Conservation (phyloP, 108 stramenopile genomes). For the Conticribra guillardii region DNA sequence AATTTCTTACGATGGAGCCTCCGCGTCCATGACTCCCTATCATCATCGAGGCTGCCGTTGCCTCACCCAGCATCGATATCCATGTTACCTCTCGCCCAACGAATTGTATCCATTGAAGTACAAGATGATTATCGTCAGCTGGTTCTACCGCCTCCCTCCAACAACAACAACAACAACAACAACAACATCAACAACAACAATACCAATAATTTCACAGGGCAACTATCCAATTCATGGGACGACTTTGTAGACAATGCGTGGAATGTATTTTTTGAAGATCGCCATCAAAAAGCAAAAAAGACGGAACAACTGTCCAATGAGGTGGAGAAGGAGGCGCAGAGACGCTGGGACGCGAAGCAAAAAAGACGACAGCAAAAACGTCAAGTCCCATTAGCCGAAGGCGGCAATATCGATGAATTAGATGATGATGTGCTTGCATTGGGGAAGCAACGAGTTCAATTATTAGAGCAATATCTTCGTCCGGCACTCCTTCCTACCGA, state of each 20-base stretch:
- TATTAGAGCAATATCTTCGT: constrained; percentile 60
- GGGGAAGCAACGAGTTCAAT: constrained; percentile 36
- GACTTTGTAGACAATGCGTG: constrained; percentile 42
- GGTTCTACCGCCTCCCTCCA: background rate
- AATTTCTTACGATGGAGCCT: constrained; percentile 39
- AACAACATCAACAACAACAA: constrained; percentile 2
- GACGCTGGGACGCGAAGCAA: background rate
- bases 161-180: too few species aligned
- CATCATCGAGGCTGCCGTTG: constrained; percentile 11
- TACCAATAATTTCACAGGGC: constrained; percentile 4
- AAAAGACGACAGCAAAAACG: too few species aligned
- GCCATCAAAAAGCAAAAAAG: constrained; percentile 18
- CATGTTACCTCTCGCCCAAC: constrained; percentile 58
- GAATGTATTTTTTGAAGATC: constrained; percentile 34
- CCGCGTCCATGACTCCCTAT: constrained; percentile 19
- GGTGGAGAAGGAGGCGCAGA: constrained; percentile 11
- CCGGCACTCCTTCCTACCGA: constrained; percentile 67
- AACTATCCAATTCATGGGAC: constrained; percentile 32
- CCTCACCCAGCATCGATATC: constrained; percentile 30
- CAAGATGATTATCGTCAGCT: constrained; percentile 50
- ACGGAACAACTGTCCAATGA: background rate
- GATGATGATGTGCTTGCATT: constrained; percentile 4
- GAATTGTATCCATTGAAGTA: constrained; percentile 56
- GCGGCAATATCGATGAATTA: constrained; percentile 4
- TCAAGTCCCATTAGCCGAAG: too few species aligned